Percentiles rank a stretch among this genome's conserved stretches.
These are phyloP conservation scores for Zygotorulaspora sp. DNA, from an alignment of 805 yeast genomes.

Conservation along the genomic window DNA sequence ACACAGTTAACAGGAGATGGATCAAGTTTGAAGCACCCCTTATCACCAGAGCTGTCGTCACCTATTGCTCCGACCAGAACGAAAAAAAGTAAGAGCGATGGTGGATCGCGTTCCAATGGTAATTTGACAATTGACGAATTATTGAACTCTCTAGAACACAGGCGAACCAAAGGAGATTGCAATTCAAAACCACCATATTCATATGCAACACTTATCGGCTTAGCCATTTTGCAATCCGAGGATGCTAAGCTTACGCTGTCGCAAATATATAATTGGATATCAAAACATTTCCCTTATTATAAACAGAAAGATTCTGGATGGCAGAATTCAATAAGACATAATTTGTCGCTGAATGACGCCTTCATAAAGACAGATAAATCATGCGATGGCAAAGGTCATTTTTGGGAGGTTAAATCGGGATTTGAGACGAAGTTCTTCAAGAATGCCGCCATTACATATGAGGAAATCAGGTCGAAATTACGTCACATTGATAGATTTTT, in stretches of 20 bases:
- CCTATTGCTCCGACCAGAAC: constrained; percentile 30
- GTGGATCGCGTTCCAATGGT: constrained; percentile 30
- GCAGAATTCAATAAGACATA: constrained; percentile 97
- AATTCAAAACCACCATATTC: constrained; percentile 81
- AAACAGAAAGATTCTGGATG: constrained; percentile 85
- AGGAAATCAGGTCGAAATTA: constrained; percentile 22
- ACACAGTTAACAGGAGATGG: constrained; percentile 2
- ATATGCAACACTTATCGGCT: constrained; percentile 88
- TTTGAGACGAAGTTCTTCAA: constrained; percentile 75
- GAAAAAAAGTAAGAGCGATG: constrained; percentile 30
- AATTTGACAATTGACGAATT: constrained; percentile 30
- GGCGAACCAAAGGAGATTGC: constrained; percentile 16
- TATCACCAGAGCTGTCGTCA: constrained; percentile 34
- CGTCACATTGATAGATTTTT: constrained; percentile 19
- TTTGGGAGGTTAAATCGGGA: constrained; percentile 87
- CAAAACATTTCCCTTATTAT: constrained; percentile 78
- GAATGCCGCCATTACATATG: constrained; percentile 33
- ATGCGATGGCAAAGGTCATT: constrained; percentile 80
- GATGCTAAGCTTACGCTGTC: constrained; percentile 66
- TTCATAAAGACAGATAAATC: constrained; percentile 86
- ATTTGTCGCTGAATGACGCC: constrained; percentile 87
- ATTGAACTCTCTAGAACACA: constrained; percentile 23
- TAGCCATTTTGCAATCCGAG: constrained; percentile 84
- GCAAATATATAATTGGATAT: constrained; percentile 90
- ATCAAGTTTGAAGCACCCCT: constrained; percentile 16